Evolutionary conservation across 1,139 yeast species (phyloP).

Genomic region (Magnusiomyces fungicola): DNA sequence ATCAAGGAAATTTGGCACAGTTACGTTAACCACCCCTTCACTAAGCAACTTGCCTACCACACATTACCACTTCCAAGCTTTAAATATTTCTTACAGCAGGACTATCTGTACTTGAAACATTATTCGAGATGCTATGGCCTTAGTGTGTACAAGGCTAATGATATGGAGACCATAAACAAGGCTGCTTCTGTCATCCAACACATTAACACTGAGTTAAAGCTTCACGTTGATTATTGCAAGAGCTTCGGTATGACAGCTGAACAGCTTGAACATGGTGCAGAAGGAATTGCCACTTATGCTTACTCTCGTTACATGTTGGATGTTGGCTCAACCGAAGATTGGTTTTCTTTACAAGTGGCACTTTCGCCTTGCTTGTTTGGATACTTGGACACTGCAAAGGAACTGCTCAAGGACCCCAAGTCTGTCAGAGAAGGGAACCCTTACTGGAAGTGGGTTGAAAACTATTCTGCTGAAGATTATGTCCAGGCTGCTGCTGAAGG

Average conservation of each 20-base stretch:
- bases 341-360: conserved; percentile 59
- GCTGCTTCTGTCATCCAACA: conserved; percentile 47
- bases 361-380: conserved; percentile 76
- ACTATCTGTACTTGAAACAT: conserved; percentile 59
- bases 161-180: conserved; percentile 36
- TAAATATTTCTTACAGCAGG: conserved; percentile 58
- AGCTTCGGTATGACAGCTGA: conserved; percentile 42
- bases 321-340: conserved; percentile 48
- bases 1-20: conserved; percentile 49
- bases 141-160: conserved; percentile 58
- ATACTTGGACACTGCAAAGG: conserved; percentile 48
- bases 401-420: conserved; percentile 17
- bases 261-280: conserved; percentile 41
- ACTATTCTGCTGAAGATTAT: conserved; percentile 54
- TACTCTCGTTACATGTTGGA: conserved; percentile 52
- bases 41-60: conserved; percentile 46
- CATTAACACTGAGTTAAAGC: conserved; percentile 49
- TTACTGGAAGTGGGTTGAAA: conserved; percentile 54
- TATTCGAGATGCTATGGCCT: conserved; percentile 64
- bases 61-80: conserved; percentile 46
- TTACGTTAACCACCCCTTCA: conserved; percentile 59
- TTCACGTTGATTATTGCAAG: conserved; percentile 48
- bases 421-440: conserved; percentile 21
- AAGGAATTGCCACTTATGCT: conserved; percentile 49
- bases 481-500: conserved; percentile 44